Evolutionary conservation across 2,329 filamentous ascomycete species (phyloP).

Genomic region (Phoma sp.): DNA sequence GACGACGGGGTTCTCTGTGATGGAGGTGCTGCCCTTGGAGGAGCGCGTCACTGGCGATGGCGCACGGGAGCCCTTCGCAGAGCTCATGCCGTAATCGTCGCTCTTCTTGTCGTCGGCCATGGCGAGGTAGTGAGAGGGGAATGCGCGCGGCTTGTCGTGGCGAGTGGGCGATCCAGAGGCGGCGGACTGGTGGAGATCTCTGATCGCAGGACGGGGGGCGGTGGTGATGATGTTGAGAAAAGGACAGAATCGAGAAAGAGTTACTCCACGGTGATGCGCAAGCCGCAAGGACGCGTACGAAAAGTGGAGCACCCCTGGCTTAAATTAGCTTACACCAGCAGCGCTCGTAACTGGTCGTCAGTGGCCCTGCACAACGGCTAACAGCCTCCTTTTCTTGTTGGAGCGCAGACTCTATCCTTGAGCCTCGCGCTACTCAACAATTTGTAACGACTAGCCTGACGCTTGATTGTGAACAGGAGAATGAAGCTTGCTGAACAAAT

Average conservation of each 20-base stretch:
- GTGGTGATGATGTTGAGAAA: conserved; percentile 22
- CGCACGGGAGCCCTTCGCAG: conserved; percentile 56
- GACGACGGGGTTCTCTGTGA: conserved; percentile 77
- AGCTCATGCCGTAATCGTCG: conserved; percentile 68
- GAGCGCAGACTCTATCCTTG: conserved; percentile 6
- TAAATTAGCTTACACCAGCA: conserved; percentile 17
- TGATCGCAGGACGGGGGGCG: conserved; percentile 1
- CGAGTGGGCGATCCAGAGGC: conserved; percentile 24
- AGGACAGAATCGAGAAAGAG: conserved; percentile 27
- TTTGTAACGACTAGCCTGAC: neutral
- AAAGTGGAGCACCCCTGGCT: conserved; percentile 36
- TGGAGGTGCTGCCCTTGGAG: conserved; percentile 30
- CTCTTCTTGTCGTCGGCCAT: conserved; percentile 94
- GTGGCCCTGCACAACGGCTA: conserved; percentile 14
- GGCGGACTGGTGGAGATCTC: conserved; percentile 22
- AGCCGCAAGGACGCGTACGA: conserved; percentile 39
- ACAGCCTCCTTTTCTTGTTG: conserved; percentile 12
- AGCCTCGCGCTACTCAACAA: neutral
- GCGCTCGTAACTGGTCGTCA: conserved; percentile 17
- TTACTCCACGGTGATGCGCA: conserved; percentile 29
- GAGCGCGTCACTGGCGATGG: conserved; percentile 58
- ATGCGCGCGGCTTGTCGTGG: conserved; percentile 16
- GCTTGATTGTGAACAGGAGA: neutral
- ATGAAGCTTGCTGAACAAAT: neutral
- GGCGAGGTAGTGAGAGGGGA: conserved; percentile 33